Conservation (phyloP, 2,329 filamentous ascomycete genomes). For the Plenodomus lindquistii region DNA sequence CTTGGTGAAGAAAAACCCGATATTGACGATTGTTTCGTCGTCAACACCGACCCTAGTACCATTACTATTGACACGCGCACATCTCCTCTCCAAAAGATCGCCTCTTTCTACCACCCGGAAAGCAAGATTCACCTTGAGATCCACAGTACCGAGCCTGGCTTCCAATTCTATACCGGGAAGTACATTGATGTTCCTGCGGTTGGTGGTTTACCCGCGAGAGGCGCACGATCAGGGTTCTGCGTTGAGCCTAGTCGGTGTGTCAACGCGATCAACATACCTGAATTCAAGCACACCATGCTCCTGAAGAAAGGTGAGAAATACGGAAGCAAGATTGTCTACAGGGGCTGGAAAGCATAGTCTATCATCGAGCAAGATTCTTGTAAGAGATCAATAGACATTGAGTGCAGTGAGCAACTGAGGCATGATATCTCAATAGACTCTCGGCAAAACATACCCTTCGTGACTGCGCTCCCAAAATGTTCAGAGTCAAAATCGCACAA, state of each 20-base stretch:
- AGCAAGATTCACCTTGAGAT: slow-evolving; percentile 83
- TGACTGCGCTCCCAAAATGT: too few species aligned
- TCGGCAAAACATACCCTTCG: too few species aligned
- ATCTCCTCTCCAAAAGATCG: slow-evolving; percentile 66
- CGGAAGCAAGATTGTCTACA: slow-evolving; percentile 80
- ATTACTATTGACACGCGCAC: slow-evolving; percentile 57
- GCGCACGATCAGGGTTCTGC: slow-evolving; percentile 77
- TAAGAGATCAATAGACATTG: neutral
- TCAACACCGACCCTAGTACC: slow-evolving; percentile 63
- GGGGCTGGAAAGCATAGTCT: slow-evolving; percentile 69
- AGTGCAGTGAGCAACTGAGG: neutral
- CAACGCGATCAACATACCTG: slow-evolving; percentile 80
- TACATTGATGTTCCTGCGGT: slow-evolving; percentile 75
- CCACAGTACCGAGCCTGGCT: slow-evolving; percentile 88
- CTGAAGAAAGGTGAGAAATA: slow-evolving; percentile 85
- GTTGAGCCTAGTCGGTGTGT: slow-evolving; percentile 91
- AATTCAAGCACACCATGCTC: slow-evolving; percentile 77
- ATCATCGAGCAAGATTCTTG: neutral
- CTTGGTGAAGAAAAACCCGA: slow-evolving; percentile 72
- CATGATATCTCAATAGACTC: neutral
- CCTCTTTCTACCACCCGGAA: slow-evolving; percentile 72
- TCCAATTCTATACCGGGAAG: slow-evolving; percentile 95
- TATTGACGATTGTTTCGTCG: slow-evolving; percentile 89
- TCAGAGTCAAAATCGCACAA: too few species aligned
- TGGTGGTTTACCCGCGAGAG: slow-evolving; percentile 64